Evolutionary conservation across 1,284 basidiomycete species (phyloP), one percentile per base, ranked within the genome.

Genomic region (Sphagnurus paluster): DNA sequence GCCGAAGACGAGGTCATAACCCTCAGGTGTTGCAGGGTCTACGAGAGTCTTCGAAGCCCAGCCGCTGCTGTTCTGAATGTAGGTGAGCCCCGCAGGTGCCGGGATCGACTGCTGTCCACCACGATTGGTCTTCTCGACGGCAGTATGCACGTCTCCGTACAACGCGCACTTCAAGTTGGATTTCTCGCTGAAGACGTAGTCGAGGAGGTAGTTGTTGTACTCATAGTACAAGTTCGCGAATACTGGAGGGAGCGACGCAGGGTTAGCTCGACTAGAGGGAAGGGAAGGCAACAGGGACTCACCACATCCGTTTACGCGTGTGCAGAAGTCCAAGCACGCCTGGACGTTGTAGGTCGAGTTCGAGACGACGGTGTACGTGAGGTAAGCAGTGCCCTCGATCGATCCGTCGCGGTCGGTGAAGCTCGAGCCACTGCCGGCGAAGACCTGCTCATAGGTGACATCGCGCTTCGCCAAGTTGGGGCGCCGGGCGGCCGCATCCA

Each of bases 141-240:
- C 57, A 30, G 44, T 52, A 32, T 59, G 54, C 24, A 53, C 46
- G 33, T 56, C 55, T 16, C 56, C 67, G 46, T 70, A 72, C 1
- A 68, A 53, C 2, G 69, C 71, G 41, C 70, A 75, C 52, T 72
- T 72, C 53, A 72, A 55, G 46, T 72, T 72, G 1, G 69, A 74
- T 10, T 62, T 52, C 39, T 64, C 60, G 21, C 49, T 59, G 51
- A 62, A 63, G n/a, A 66, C 61, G 46, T 62, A 62, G 49, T 71
- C 68, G 35, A 71, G 60, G 5, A 65, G 59, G 8, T 59, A 49
- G 46, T 72, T 73, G 53, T 70, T 72, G 58, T 60, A 67, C 48
- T 73, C 71, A 55, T 74, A 73, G 53, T 65, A 75, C 16, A 75
- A 42, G 49, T 74, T 74, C 28, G 61, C 71, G 39, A 73, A 74